These are phyloP conservation scores for Ogataea siamensis DNA, from an alignment of 805 yeast species.

Conservation along the genomic window DNA sequence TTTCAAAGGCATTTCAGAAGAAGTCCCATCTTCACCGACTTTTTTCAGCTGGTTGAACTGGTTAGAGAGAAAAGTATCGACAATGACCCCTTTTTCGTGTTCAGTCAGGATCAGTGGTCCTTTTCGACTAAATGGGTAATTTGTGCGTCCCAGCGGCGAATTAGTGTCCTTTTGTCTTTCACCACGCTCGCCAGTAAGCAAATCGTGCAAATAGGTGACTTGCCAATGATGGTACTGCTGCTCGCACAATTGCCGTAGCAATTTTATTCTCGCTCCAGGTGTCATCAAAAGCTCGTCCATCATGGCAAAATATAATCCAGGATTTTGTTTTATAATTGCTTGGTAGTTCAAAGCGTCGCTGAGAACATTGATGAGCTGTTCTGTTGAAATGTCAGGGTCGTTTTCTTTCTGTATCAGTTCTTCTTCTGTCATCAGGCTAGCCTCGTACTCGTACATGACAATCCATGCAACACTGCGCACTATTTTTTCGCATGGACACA, in stretches of 20 bases:
- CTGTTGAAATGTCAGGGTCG: slow-evolving; percentile 43
- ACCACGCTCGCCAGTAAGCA: slow-evolving; percentile 59
- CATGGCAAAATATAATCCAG: slow-evolving; percentile 50
- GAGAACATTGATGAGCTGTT: slow-evolving; percentile 48
- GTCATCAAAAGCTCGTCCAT: slow-evolving; percentile 74
- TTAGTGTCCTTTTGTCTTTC: slow-evolving; percentile 3
- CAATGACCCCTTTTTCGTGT: slow-evolving; percentile 61
- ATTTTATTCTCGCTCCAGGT: slow-evolving; percentile 56
- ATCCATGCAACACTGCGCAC: slow-evolving; percentile 54
- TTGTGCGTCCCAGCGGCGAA: slow-evolving; percentile 3
- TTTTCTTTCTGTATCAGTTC: slow-evolving; percentile 19
- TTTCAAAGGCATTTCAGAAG: slow-evolving; percentile 36
- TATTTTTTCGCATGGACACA: slow-evolving; percentile 37
- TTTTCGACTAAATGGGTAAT: slow-evolving; percentile 49
- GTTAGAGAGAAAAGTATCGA: slow-evolving; percentile 68
- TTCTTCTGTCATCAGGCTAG: slow-evolving; percentile 23
- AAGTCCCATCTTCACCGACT: slow-evolving; percentile 20
- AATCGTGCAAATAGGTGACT: slow-evolving; percentile 62
- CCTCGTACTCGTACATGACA: slow-evolving; percentile 34
- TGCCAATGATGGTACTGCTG: slow-evolving; percentile 52
- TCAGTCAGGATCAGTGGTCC: slow-evolving; percentile 55
- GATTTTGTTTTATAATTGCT: slow-evolving; percentile 46
- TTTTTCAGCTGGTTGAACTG: slow-evolving; percentile 44
- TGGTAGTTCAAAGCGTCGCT: slow-evolving; percentile 48
- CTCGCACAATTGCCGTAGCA: slow-evolving; percentile 70